These are phyloP conservation scores for Avicennia marina DNA, from an alignment of 257 asterid genomes.

Conservation along the genomic window DNA sequence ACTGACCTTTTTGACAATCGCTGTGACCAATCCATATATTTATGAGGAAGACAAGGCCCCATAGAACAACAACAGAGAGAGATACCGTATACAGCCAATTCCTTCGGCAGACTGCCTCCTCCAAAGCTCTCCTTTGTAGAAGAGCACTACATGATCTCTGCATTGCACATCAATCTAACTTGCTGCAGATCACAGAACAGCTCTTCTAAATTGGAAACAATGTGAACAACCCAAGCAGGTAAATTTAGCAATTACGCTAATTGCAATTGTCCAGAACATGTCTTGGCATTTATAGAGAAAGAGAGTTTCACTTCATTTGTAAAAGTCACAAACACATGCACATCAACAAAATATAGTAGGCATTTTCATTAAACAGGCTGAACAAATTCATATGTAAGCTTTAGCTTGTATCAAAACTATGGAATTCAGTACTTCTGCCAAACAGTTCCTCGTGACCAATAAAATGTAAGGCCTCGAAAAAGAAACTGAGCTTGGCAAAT, in stretches of 20 bases:
- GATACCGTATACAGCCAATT: slow-evolving; percentile 58
- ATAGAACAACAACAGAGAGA: slow-evolving; percentile 53
- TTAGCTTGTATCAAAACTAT: neutral
- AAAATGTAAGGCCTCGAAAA: slow-evolving; percentile 2
- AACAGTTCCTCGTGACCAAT: neutral
- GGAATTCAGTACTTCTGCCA: neutral
- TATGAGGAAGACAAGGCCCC: slow-evolving; percentile 77
- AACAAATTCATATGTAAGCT: neutral
- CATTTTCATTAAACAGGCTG: neutral
- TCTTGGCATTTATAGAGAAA: neutral
- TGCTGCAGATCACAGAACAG: slow-evolving; percentile 27
- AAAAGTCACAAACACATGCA: neutral
- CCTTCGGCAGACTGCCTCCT: slow-evolving; percentile 47
- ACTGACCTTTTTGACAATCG: slow-evolving; percentile 69
- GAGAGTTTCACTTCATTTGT: neutral
- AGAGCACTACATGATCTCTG: slow-evolving; percentile 95
- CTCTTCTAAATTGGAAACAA: slow-evolving; percentile 11
- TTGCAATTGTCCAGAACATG: neutral
- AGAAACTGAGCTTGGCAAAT: no score
- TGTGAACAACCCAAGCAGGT: slow-evolving; percentile 18
- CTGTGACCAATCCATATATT: slow-evolving; percentile 73
- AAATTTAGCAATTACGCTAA: neutral
- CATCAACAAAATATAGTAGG: neutral
- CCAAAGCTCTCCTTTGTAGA: slow-evolving; percentile 82
- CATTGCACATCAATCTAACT: slow-evolving; percentile 74